phyloP scores from a whole-genome alignment of 73 alveolate genomes.

The Tetrahymena thermophila region DNA sequence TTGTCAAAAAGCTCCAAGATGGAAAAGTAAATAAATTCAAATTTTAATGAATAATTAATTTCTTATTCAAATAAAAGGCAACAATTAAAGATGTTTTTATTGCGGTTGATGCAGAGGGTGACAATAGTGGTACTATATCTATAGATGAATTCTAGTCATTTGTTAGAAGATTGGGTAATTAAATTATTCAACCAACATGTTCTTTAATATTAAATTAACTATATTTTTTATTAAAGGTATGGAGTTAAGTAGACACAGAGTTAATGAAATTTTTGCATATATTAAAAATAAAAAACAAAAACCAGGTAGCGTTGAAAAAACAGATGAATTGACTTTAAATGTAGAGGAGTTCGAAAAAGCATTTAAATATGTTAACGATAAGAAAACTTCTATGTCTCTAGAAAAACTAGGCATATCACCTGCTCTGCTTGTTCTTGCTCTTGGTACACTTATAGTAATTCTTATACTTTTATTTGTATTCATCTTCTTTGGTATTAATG shows the following conservation, averaged over 20 bases:
- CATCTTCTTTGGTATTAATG: background rate
- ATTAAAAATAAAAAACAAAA: slow-evolving; percentile 4
- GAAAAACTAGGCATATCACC: slow-evolving; percentile 39
- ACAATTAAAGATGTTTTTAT: background rate
- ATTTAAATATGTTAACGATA: slow-evolving; percentile 17
- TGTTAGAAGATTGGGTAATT: background rate
- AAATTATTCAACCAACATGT: background rate
- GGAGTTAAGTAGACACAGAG: slow-evolving; percentile 36
- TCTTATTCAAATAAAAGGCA: background rate
- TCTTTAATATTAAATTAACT: background rate
- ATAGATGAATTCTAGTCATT: background rate
- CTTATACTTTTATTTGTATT: background rate
- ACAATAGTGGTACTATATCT: background rate
- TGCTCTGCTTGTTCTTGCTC: slow-evolving; percentile 18
- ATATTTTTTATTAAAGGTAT: slow-evolving; percentile 3
- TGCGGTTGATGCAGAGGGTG: background rate
- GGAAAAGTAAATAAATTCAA: background rate
- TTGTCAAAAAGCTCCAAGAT: background rate
- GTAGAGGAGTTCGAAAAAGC: slow-evolving; percentile 37
- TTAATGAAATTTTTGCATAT: slow-evolving; percentile 37
- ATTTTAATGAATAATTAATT: background rate
- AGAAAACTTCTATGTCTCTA: slow-evolving; percentile 39
- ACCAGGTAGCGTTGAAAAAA: background rate
- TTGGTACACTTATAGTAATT: slow-evolving; percentile 7
- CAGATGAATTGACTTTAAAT: slow-evolving; percentile 9